Base-by-base conservation (phyloP, 1,284 basidiomycete genomes). In the Ceratorhiza oryzae-sativae region DNA sequence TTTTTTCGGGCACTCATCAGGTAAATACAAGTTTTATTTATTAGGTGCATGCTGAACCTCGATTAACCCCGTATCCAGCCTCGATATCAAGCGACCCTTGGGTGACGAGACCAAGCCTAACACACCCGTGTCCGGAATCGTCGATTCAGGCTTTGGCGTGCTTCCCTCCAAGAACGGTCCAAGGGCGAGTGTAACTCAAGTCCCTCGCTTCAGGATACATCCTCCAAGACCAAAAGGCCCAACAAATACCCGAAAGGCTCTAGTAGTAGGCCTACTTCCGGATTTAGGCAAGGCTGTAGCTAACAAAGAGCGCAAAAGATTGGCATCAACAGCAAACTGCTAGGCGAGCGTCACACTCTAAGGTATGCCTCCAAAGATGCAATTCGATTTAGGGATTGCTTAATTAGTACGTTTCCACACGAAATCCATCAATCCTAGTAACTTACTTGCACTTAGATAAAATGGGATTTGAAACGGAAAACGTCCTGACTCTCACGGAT, bases 351-450 rank as follows among this genome's bases (percentile, higher is more conserved):
- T 12, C 2, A 49, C 5, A 42, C 3, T 18, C 46, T 71, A 3
- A 25, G 41, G 9, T 60, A 36, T 41, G 68, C 68, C 30, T 45
- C 34, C 9, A 36, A 51, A 9, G 68, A 71, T n/a, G 68, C 68
- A 9, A 46, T 25, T 12, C 41, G 56, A 15, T 71, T 71, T n/a
- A 34, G 12, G 20, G 41, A 34, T 1, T 71, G 68, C n/a, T 32
- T 71, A 15, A 55, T 9, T 6, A 41, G 65, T 68, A 56, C n/a
- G 51, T 30, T 42, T 13, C 20, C n/a, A 12, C n/a, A 25, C 1
- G 30, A 23, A 27, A 5, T 23, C 15, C 12, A 23, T 55, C n/a
- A 4, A 25, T 25, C 18, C 23, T 34, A 12, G 30, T 41, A 10
- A 56, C 32, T 42, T 12, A 55, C 9, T 51, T 36, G 32, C 12